Conservation (phyloP, 345 rosid species). For the Rhodamnia argentea region DNA sequence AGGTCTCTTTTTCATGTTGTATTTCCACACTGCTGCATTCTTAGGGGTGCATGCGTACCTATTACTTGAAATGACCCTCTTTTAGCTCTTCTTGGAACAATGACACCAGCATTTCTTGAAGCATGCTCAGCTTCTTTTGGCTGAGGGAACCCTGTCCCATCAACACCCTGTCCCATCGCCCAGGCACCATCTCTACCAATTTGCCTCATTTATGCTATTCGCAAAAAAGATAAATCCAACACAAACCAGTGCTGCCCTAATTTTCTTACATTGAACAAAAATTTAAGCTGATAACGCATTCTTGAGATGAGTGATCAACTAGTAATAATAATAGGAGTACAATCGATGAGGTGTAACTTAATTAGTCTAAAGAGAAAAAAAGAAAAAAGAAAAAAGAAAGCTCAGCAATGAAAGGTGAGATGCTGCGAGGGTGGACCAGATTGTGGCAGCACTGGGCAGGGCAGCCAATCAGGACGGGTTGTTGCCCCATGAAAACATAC, state of each 20-base stretch:
- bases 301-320: background rate
- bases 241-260: background rate
- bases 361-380: background rate
- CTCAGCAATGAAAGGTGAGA: background rate
- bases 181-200: background rate
- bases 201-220: background rate
- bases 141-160: background rate
- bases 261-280: background rate
- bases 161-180: background rate
- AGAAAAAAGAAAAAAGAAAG: background rate
- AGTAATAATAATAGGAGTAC: background rate
- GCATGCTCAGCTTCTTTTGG: background rate
- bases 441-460: background rate
- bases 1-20: too few relatives aligned
- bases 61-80: background rate
- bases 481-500: background rate
- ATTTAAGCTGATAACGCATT: background rate
- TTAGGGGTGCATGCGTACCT: background rate
- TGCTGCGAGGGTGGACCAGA: background rate
- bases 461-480: background rate
- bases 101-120: background rate
- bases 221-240: background rate
- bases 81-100: background rate
- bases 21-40: background rate
- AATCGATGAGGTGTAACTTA: background rate